phyloP scores from a whole-genome alignment of 2,329 filamentous ascomycete species.

The Aspergillus phoenicis region DNA sequence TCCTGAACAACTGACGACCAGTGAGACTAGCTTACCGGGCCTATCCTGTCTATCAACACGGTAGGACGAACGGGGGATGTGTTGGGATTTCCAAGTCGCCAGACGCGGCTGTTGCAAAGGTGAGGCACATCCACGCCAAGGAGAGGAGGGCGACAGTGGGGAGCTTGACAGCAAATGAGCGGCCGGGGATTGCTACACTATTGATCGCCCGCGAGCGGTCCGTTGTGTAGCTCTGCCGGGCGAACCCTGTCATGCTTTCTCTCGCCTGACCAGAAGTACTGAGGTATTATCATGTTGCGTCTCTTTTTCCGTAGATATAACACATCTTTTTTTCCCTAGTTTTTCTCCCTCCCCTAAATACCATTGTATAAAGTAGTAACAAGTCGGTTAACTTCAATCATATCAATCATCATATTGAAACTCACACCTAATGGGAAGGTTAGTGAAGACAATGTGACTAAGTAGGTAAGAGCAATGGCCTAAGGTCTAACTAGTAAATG shows the following conservation, averaged over 20 bases:
- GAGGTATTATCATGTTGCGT: neutral
- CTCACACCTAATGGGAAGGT: neutral
- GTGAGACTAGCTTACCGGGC: neutral
- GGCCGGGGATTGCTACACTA: conserved; percentile 11
- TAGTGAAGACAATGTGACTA: neutral
- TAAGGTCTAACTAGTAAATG: neutral
- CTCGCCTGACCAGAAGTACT: conserved; percentile 1
- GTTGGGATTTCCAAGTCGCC: conserved; percentile 22
- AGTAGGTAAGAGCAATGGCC: neutral
- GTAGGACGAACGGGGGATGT: neutral
- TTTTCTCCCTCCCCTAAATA: too few species aligned
- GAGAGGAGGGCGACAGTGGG: conserved; percentile 14
- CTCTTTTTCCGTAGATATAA: neutral
- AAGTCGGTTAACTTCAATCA: neutral
- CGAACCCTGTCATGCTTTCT: conserved; percentile 13
- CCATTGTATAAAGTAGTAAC: neutral
- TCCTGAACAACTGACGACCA: neutral
- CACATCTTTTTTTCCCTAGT: neutral
- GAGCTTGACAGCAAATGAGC: conserved; percentile 14
- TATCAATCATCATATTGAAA: neutral
- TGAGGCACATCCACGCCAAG: conserved; percentile 15
- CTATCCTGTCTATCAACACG: too few species aligned
- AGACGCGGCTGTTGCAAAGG: conserved; percentile 26
- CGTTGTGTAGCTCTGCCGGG: conserved; percentile 19
- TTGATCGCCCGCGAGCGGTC: conserved; percentile 25